phyloP scores from a whole-genome alignment of 495 filamentous ascomycete species.

The Penicillium maclennaniae region DNA sequence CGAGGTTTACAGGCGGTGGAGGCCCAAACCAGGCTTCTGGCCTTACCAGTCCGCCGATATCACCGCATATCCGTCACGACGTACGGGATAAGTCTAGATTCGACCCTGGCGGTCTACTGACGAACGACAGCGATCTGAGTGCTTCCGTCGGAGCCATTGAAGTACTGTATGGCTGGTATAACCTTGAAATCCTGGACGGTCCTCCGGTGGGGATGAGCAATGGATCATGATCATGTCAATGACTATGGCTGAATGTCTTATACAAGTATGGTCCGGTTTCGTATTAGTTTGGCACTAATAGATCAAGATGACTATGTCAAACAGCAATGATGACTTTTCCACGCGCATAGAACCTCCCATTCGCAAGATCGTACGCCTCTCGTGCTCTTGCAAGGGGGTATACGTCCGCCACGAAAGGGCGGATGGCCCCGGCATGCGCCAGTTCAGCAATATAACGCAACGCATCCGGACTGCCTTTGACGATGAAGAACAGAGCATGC shows the following conservation, averaged over 20 bases:
- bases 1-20: slow-evolving; percentile 25
- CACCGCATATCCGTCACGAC: slow-evolving; percentile 28
- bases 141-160: slow-evolving; percentile 17
- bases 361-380: slow-evolving; percentile 34
- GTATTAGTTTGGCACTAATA: background rate
- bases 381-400: slow-evolving; percentile 19
- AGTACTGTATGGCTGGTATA: slow-evolving; percentile 23
- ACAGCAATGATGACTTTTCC: slow-evolving; percentile 30
- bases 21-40: slow-evolving; percentile 26
- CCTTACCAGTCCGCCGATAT: slow-evolving; percentile 22
- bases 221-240: background rate
- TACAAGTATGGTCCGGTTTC: background rate
- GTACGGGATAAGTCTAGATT: slow-evolving; percentile 8
- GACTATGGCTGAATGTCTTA: background rate
- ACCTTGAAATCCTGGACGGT: slow-evolving; percentile 16
- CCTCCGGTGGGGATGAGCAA: slow-evolving; percentile 22
- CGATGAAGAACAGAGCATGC: slow-evolving; percentile 32
- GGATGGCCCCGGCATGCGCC: slow-evolving; percentile 17
- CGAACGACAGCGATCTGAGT: slow-evolving; percentile 8
- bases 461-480: slow-evolving; percentile 16
- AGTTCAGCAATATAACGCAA: slow-evolving; percentile 18
- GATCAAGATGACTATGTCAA: background rate
- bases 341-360: slow-evolving; percentile 18
- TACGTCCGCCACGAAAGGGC: slow-evolving; percentile 24
- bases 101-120: slow-evolving; percentile 10